Conservation (phyloP, 805 yeast genomes). For the Ogataea philodendri region DNA sequence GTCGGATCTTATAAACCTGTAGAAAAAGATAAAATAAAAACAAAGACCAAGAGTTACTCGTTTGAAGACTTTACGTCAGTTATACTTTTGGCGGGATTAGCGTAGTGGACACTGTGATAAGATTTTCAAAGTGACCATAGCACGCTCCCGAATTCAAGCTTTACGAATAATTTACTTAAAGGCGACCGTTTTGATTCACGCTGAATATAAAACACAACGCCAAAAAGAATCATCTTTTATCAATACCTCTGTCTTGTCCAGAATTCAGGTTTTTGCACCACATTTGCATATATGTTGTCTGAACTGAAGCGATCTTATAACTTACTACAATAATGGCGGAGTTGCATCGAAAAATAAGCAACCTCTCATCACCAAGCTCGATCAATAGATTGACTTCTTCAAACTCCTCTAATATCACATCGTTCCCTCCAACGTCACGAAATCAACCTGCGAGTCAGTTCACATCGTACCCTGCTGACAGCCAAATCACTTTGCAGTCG, state of each 20-base stretch:
- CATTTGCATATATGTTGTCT: no score
- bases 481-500: slow-evolving; percentile 1
- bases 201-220: slow-evolving; percentile 5
- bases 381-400: slow-evolving; percentile 17
- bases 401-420: slow-evolving; percentile 20
- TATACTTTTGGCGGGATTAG: no score
- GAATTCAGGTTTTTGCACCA: background rate
- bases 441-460: slow-evolving; percentile 5
- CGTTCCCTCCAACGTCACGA: slow-evolving; percentile 20
- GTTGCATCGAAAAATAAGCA: slow-evolving; percentile 23
- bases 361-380: slow-evolving; percentile 23
- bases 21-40: no score
- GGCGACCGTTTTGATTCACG: no score
- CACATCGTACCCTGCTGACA: slow-evolving; percentile 9
- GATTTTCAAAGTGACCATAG: no score
- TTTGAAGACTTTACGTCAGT: background rate
- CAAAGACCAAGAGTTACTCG: no score
- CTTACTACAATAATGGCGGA: slow-evolving; percentile 22
- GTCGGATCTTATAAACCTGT: no score
- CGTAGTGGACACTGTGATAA: no score
- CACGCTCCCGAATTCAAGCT: no score
- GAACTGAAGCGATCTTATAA: background rate
- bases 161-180: no score
- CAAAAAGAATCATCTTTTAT: slow-evolving; percentile 1
- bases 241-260: no score